These are phyloP conservation scores for Hortiboletus campestris DNA, from an alignment of 768 basidiomycete genomes.

Conservation along the genomic window DNA sequence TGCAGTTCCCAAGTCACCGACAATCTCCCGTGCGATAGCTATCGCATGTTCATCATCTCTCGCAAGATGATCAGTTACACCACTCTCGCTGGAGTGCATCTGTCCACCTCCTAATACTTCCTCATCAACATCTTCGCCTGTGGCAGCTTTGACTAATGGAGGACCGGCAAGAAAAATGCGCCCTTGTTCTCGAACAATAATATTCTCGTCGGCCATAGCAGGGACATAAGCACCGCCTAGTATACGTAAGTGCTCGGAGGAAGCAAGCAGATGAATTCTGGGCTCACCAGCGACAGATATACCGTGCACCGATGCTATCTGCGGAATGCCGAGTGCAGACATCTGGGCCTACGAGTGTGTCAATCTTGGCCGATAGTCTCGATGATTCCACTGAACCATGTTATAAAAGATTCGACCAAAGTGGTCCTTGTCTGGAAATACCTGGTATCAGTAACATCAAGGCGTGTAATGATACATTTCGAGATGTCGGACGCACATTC, in stretches of 20 bases:
- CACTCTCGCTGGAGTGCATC: slow-evolving; percentile 91
- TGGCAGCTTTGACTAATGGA: slow-evolving; percentile 91
- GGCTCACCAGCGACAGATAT: slow-evolving; percentile 81
- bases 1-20: slow-evolving; percentile 73
- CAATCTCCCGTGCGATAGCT: slow-evolving; percentile 69
- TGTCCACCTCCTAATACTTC: slow-evolving; percentile 87
- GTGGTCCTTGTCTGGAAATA: slow-evolving; percentile 93
- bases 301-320: slow-evolving; percentile 91
- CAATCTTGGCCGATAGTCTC: slow-evolving; percentile 1
- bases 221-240: slow-evolving; percentile 90
- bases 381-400: slow-evolving; percentile 55
- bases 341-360: slow-evolving; percentile 70
- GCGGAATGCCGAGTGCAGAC: slow-evolving; percentile 88
- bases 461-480: neutral
- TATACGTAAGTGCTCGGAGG: slow-evolving; percentile 7
- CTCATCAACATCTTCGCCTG: slow-evolving; percentile 89
- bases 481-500: slow-evolving; percentile 42
- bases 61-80: slow-evolving; percentile 88
- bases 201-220: slow-evolving; percentile 94
- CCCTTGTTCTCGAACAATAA: slow-evolving; percentile 88
- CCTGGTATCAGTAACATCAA: slow-evolving; percentile 33
- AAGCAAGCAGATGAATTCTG: neutral
- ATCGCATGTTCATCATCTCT: slow-evolving; percentile 84
- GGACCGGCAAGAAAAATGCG: slow-evolving; percentile 94
- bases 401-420: slow-evolving; percentile 98